Evolutionary conservation across 345 rosid genomes (phyloP).

Genomic region (Citrus sinensis): DNA sequence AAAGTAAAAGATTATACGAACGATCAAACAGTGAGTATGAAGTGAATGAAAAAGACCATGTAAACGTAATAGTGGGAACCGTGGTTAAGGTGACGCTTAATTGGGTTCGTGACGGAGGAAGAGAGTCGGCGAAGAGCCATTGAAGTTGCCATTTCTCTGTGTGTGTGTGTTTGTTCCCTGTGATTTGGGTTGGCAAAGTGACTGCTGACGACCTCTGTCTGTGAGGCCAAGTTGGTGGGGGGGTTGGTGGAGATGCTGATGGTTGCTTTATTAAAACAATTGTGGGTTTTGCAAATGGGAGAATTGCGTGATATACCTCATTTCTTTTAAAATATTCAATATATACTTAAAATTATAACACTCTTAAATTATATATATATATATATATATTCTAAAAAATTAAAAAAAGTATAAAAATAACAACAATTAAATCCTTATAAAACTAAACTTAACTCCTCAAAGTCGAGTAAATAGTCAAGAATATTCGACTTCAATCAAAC

Average conservation of each 20-base stretch:
- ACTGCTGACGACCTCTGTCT: neutral
- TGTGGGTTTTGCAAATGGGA: no score
- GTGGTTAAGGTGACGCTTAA: constrained; percentile 35
- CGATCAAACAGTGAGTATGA: neutral
- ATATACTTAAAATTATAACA: no score
- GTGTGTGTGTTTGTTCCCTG: neutral
- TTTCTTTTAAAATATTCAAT: no score
- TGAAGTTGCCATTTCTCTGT: constrained; percentile 40
- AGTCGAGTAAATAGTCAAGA: no score
- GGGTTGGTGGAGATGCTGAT: neutral
- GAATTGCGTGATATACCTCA: no score
- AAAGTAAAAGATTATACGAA: neutral
- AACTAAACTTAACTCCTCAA: no score
- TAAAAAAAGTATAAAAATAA: no score
- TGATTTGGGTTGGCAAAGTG: neutral
- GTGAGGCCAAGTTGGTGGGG: constrained; percentile 7
- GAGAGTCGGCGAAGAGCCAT: constrained; percentile 72
- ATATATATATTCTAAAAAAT: no score
- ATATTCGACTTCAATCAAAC: no score
- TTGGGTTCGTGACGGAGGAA: constrained; percentile 41
- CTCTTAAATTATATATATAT: no score
- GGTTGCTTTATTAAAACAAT: neutral
- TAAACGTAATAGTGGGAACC: constrained; percentile 33
- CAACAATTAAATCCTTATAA: no score
- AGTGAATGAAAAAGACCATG: constrained; percentile 30